These are phyloP conservation scores for Trichoderma sp. DNA, from an alignment of 2,329 filamentous ascomycete species.

Conservation along the genomic window DNA sequence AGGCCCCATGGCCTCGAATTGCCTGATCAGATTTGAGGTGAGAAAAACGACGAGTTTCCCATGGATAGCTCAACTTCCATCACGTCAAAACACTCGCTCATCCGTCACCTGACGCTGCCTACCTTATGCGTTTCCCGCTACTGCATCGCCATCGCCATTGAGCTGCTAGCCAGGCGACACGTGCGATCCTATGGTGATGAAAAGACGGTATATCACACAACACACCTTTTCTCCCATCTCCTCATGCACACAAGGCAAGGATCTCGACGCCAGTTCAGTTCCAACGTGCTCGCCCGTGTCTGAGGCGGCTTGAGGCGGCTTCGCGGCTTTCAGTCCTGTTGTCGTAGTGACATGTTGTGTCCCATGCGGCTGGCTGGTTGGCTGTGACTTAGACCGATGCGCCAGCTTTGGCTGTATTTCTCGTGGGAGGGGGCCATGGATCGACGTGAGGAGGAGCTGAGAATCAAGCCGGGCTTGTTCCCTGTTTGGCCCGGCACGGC, in stretches of 20 bases:
- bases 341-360: background rate
- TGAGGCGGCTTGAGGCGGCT: background rate
- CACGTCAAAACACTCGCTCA: background rate
- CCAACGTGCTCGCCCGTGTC: background rate
- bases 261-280: background rate
- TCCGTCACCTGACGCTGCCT: conserved; percentile 6
- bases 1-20: background rate
- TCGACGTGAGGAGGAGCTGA: background rate
- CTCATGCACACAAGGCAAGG: background rate
- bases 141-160: background rate
- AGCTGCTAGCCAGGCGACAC: background rate
- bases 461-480: background rate
- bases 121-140: background rate
- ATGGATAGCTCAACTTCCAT: background rate
- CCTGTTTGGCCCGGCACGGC: background rate
- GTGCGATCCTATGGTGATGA: background rate
- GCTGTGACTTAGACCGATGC: background rate
- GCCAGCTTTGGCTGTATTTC: background rate
- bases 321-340: background rate
- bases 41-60: background rate
- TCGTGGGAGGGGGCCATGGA: background rate
- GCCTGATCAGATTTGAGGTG: background rate
- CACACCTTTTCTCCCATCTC: background rate
- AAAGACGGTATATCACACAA: background rate
- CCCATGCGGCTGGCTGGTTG: background rate